These are phyloP conservation scores for Penicillium bovifimosum DNA, from an alignment of 495 filamentous ascomycete species.

Conservation along the genomic window DNA sequence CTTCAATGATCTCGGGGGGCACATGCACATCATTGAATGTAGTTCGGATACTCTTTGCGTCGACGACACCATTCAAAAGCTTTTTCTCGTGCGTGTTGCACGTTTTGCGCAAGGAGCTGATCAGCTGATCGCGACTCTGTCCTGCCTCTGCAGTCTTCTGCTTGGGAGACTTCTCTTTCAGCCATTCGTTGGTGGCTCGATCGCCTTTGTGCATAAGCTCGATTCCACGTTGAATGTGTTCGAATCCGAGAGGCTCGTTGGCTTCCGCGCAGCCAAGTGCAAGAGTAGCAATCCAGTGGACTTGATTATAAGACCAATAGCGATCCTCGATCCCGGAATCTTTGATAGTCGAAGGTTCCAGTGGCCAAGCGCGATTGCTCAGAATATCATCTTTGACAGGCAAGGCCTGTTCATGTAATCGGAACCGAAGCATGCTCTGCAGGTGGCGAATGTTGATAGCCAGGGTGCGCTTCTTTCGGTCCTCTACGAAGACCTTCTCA, in stretches of 20 bases:
- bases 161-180: constrained; percentile 33
- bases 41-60: constrained; percentile 74
- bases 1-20: constrained; percentile 75
- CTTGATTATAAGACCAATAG: constrained; percentile 54
- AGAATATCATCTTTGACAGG: constrained; percentile 34
- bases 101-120: constrained; percentile 43
- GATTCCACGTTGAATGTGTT: constrained; percentile 36
- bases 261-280: constrained; percentile 51
- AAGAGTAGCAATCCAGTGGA: constrained; percentile 57
- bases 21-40: constrained; percentile 83
- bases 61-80: constrained; percentile 72
- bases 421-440: constrained; percentile 55
- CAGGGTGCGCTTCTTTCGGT: constrained; percentile 46
- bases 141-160: constrained; percentile 18
- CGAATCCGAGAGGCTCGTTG: constrained; percentile 33
- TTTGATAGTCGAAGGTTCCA: constrained; percentile 32
- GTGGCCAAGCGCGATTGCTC: constrained; percentile 28
- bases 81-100: constrained; percentile 75
- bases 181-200: constrained; percentile 32
- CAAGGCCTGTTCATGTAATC: constrained; percentile 33
- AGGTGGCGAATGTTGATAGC: constrained; percentile 68
- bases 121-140: constrained; percentile 32
- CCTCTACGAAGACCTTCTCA: constrained; percentile 36
- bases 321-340: constrained; percentile 44
- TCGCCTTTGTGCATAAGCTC: constrained; percentile 36